Conservation (phyloP, 371 early-diverging fungal species). For the Mucor plumbeus region DNA sequence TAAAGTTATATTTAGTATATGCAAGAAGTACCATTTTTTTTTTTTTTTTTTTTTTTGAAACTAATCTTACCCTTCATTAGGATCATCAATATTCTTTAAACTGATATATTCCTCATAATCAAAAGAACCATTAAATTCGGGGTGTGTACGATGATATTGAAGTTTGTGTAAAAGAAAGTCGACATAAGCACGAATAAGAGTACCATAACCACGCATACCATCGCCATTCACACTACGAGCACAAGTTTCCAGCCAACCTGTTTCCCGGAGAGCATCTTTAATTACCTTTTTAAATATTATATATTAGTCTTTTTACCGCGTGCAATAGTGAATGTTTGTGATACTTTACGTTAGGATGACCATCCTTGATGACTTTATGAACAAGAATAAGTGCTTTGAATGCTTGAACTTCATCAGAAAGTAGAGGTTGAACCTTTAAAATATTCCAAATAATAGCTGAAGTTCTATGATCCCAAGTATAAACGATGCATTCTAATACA, state of each 20-base stretch:
- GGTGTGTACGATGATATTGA: conserved; percentile 89
- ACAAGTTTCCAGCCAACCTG: conserved; percentile 70
- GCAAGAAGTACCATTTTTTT: too few relatives aligned
- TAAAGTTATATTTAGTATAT: too few relatives aligned
- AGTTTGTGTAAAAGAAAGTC: conserved; percentile 90
- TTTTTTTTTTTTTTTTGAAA: too few relatives aligned
- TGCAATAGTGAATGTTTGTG: conserved; percentile 2
- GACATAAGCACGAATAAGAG: conserved; percentile 90
- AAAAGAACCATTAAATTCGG: conserved; percentile 94
- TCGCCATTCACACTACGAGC: conserved; percentile 68
- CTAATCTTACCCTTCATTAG: conserved; percentile 88
- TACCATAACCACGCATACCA: conserved; percentile 80
- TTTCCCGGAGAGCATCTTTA: conserved; percentile 77
- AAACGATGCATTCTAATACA: conserved; percentile 79
- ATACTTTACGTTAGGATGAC: conserved; percentile 77
- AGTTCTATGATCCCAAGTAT: conserved; percentile 94
- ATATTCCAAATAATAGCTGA: conserved; percentile 88
- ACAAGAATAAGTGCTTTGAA: conserved; percentile 95
- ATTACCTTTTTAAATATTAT: conserved; percentile 54
- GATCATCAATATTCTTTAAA: conserved; percentile 92
- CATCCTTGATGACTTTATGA: conserved; percentile 95
- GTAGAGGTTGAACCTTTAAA: conserved; percentile 84
- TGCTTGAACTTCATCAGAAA: conserved; percentile 91
- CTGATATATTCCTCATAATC: conserved; percentile 97
- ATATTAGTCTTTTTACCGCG: conserved; percentile 2